A percentile compares a stretch with the other conserved stretches of the same genome.
Conservation (phyloP, 352 stramenopile species). For the Thalassiosira ordinaria region DNA sequence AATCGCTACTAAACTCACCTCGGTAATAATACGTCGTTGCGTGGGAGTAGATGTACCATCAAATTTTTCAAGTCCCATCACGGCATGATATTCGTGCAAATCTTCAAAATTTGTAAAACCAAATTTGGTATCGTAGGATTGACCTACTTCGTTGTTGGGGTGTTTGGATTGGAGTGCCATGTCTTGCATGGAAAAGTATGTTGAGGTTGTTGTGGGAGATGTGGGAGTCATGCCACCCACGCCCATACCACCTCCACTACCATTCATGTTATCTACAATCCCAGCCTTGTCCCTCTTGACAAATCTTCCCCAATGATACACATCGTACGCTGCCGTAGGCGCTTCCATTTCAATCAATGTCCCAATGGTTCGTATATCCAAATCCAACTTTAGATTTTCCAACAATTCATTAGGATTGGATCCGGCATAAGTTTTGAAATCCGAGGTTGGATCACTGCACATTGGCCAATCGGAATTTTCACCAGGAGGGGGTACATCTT, state of each 20-base stretch:
- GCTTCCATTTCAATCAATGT: slow-evolving; percentile 58
- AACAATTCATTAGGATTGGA: slow-evolving; percentile 3
- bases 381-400: slow-evolving; percentile 44
- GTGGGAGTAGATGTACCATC: slow-evolving; percentile 2
- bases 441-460: slow-evolving; percentile 10
- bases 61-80: slow-evolving; percentile 34
- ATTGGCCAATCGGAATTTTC: neutral
- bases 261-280: neutral
- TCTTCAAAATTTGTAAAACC: neutral
- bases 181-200: slow-evolving; percentile 25
- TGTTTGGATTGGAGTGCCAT: neutral
- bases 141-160: slow-evolving; percentile 15
- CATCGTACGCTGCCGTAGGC: slow-evolving; percentile 31
- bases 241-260: neutral
- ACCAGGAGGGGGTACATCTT: neutral
- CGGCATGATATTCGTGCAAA: slow-evolving; percentile 8
- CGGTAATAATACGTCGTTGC: slow-evolving; percentile 34
- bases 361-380: slow-evolving; percentile 60
- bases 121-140: neutral
- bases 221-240: too few relatives aligned
- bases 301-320: slow-evolving; percentile 38
- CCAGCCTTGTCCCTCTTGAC: neutral
- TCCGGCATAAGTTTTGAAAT: slow-evolving; percentile 19
- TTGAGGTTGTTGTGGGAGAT: too few relatives aligned
- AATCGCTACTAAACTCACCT: slow-evolving; percentile 41